Conservation (phyloP, 2,329 filamentous ascomycete genomes). For the Fusarium marasasianum region DNA sequence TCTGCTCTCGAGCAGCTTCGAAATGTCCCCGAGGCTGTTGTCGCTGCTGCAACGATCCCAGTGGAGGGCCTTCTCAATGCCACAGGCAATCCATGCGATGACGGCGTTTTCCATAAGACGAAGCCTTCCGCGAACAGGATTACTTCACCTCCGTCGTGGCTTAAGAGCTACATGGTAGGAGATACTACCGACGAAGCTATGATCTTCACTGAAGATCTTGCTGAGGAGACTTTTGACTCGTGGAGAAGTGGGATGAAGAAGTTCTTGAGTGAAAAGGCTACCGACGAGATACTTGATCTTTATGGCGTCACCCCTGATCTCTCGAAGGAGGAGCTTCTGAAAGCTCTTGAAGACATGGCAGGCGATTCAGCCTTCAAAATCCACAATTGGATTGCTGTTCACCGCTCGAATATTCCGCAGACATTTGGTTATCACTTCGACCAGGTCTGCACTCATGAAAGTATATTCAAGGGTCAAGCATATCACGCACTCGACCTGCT, state of each 20-base stretch:
- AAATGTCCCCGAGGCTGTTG: not conserved
- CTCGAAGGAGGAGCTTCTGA: not conserved
- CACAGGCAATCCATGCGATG: conserved; percentile 25
- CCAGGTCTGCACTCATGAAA: conserved; percentile 17
- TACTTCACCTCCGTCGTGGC: conserved; percentile 7
- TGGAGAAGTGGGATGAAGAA: not conserved
- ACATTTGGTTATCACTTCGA: conserved; percentile 30
- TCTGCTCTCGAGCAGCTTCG: conserved; percentile 16
- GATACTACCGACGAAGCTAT: conserved; percentile 21
- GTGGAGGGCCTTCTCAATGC: conserved; percentile 13
- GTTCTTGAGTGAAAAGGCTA: not conserved
- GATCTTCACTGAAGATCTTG: not conserved
- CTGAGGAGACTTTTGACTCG: not conserved
- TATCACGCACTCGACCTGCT: conserved; percentile 25
- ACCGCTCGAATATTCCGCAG: conserved; percentile 1
- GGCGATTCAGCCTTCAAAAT: conserved; percentile 10
- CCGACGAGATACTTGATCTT: conserved; percentile 1
- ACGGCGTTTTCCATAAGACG: conserved; percentile 4
- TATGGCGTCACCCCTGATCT: conserved; percentile 8
- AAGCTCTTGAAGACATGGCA: conserved; percentile 10
- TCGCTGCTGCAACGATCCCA: conserved; percentile 14
- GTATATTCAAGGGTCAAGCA: conserved; percentile 12
- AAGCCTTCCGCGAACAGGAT: not conserved
- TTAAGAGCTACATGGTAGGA: conserved; percentile 24
- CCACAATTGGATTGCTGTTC: conserved; percentile 20